Base-by-base conservation (phyloP, 495 filamentous ascomycete genomes). In the Penicilliopsis zonata region DNA sequence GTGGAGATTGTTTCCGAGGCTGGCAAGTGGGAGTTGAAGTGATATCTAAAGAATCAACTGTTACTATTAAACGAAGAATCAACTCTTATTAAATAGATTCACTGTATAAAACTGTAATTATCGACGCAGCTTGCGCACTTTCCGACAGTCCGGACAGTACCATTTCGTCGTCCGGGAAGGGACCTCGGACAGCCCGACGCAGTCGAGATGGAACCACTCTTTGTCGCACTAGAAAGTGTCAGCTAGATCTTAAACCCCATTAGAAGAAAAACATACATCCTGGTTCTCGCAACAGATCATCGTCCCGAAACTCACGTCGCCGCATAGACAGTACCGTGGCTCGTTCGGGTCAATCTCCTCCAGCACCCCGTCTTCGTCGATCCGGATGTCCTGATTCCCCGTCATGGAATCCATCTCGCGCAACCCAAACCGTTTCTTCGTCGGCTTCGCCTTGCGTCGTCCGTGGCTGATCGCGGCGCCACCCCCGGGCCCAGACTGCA, bases 211-310 rank as follows among this genome's bases (percentile, higher is more conserved):
- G 59, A 96, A 96, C 88, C 88, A 95, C 60, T 92, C 85, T 35
- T 59, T 63, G 36, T 60, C 55, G 55, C 82, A 87, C 63, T 81
- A 55, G 16, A 19, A 30, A 47, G 46, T 41, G 48, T 38, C 37
- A 24, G 45, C 20, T 31, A 15, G 9, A 16, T 37, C 13, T 30
- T n/a, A 17, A 19, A 19, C 19, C 19, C 21, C 34, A 36, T 34
- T 21, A 35, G 35, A 34, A 24, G 28, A 15, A 30, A 37, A 40
- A 68, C 85, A 74, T 66, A 94, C 87, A 65, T 92, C 76, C 34
- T 63, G 59, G 47, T 92, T 93, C 45, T 96, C 90, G 46, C 90
- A 98, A 43, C 78, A 77, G 48, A 98, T 87, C 90, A 98, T 98
- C 16, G 74, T 79, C 31, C 90, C 90, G 50, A 77, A 94, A 49